Evolutionary conservation across 768 basidiomycete species (phyloP), one percentile per base, ranked within the genome.

Genomic region (Mycena leptocephala): DNA sequence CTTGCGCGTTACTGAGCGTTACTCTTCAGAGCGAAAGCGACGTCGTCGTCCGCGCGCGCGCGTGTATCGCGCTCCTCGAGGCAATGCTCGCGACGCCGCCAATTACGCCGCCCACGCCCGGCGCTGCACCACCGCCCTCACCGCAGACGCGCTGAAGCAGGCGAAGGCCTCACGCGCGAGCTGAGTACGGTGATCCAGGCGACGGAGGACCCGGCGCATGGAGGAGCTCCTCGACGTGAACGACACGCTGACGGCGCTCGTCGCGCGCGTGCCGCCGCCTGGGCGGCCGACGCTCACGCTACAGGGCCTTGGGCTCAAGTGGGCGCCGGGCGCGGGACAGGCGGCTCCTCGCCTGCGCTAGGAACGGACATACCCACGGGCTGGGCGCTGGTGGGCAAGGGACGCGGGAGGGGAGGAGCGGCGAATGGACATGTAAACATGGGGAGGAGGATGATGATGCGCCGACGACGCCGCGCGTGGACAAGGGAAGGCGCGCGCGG

Each of bases 401-500:
- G n/a, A n/a, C n/a, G n/a, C n/a, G n/a, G n/a, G n/a, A n/a, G n/a
- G n/a, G n/a, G n/a, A n/a, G 35, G n/a, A 9, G 48, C n/a, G n/a
- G 73, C 62, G 39, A 72, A 77, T 26, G 76, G 63, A 14, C 72
- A 77, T 14, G 66, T 41, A 41, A 81, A 80, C 11, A 81, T 82
- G 2, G 88, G 84, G n/a, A n/a, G 10, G 88, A 86, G 3, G 81
- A 83, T 2, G 87, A 84, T 7, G 80, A 85, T 16, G 66, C 83
- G 26, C 90, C 88, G 18, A 86, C 89, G 51, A 94, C 93, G 24
- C 94, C 94, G 0, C 89, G 89, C 61, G 81, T 93, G 20, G 94
- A 96, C 83, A 96, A 96, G 82, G 95, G 95, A 96, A 96, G 84
- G 92, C 89, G 26, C 90, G 90, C 64, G 95, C 94, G 32, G 88